Base-by-base conservation (phyloP, 306 rosid species). In the Clitoria ternatea region DNA sequence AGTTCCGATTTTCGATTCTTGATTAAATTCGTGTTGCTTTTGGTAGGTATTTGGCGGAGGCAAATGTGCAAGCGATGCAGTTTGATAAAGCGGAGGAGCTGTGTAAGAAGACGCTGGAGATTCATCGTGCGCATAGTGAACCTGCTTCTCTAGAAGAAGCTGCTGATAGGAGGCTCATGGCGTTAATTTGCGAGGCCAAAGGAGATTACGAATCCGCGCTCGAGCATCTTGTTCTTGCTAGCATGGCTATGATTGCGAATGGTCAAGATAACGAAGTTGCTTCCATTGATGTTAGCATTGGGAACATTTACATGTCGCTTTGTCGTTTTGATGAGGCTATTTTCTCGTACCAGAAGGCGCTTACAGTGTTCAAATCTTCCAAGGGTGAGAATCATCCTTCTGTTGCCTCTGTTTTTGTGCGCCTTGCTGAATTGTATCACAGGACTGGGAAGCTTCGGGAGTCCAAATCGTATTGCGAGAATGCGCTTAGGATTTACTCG, bases 131-230 rank as follows among this genome's bases (percentile, higher is more conserved):
- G 0, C 97, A 95, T 65, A 91, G 99, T 44, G 99, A 95, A 66
- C 99, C 99, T 1, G 99, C 99, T 15, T 91, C 99, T 13, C 92
- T 95, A 17, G 99, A 95, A 71, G 99, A 95, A 67, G 97, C 99
- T 7, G 96, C 99, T 4, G 99, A 95, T 78, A 86, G 96, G 43
- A 84, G 97, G 62, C 88, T 95, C 43, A 89, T 91, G 90, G 99
- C 97, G 3, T 91, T 95, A 29, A 79, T 95, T 57, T 91, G 86
- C 2, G 99, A 95, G 83, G 93, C 99, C 0, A 95, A 91, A 66
- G 96, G 97, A 55, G 96, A 95, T 29, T 95, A 86, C 12, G 99
- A 95, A 53, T 60, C 88, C 1, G 96, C 97, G 4, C 87, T 95
- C 17, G 99, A 95, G 83, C 96, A 95, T 61, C 99, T 95, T 55